Evolutionary conservation across 441 rosid species (phyloP), one percentile per base, ranked within the genome.

Genomic region (Bruguiera hainesii): DNA sequence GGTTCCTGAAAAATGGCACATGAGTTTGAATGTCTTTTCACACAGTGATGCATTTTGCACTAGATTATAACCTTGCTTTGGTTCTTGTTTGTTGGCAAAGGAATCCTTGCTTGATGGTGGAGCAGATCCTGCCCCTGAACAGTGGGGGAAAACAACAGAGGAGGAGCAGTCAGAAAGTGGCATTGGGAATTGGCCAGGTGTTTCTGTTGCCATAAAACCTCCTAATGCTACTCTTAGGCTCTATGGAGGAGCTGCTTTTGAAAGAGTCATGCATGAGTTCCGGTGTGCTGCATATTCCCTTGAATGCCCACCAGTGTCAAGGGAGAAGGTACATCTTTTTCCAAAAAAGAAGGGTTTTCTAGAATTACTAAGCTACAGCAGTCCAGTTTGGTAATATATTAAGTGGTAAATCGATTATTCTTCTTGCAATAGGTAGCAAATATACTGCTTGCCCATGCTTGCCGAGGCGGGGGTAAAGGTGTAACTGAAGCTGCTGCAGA

Each of bases 241-340:
- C 37, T 89, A 91, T 66, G 98, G 98, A 67, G 98, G 98, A 76
- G 98, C 98, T 63, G 98, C 98, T 75, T 91, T 91, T 70, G 97
- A 94, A 75, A 85, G 98, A 78, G 96, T 87, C 63, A 84, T 94
- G 76, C 96, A 88, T 76, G 98, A 94, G 72, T 88, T 91, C 69
- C 89, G 89, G 6, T 94, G 98, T 73, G 97, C 97, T 49, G 92
- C 97, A 56, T 94, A 89, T 83, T 94, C 98, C 62, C 87, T 91
- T 30, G 91, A 89, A 71, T 94, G 97, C 70, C 99, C 99, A 63
- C 87, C 85, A 11, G 86, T 91, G 55, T 94, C 99, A 60, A 87
- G 98, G 78, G 99, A 91, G 78, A 94, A 94, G 92, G 99, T 94
- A 87, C 28, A 18, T 37, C 15, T 8, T 10, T 48, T 23, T 48